A percentile compares a stretch with the other conserved stretches of the same genome.
Conservation (phyloP, 2,329 filamentous ascomycete species). For the Alternaria novae-zelandiae region DNA sequence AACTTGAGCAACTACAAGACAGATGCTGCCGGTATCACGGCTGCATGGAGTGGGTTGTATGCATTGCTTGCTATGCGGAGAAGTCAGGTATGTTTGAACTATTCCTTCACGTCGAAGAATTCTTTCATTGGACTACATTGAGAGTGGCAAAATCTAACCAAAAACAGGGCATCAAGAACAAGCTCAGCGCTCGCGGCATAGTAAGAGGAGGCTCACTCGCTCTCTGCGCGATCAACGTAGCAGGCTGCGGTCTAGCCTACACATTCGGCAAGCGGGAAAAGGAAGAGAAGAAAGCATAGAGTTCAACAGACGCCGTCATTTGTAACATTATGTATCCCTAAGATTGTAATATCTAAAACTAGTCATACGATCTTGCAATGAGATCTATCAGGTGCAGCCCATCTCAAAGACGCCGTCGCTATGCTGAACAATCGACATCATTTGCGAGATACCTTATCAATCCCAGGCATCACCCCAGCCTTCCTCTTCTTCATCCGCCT, state of each 20-base stretch:
- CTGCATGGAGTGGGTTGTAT: conserved; percentile 70
- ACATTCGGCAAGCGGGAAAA: conserved; percentile 55
- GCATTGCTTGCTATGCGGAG: conserved; percentile 67
- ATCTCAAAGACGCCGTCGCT: conserved; percentile 14
- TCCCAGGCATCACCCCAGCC: conserved; percentile 51
- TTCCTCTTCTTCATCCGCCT: conserved; percentile 51
- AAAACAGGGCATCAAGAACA: conserved; percentile 50
- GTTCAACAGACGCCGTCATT: not conserved
- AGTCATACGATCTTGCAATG: not conserved
- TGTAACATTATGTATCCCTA: conserved; percentile 12
- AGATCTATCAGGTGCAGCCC: conserved; percentile 1
- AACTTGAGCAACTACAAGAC: conserved; percentile 68
- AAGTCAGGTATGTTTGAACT: conserved; percentile 49
- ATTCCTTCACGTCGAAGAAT: not conserved
- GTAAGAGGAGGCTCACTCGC: conserved; percentile 61
- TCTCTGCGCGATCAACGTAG: conserved; percentile 58
- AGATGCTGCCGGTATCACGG: conserved; percentile 68
- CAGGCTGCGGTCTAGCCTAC: conserved; percentile 60
- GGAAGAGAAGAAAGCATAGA: conserved; percentile 30
- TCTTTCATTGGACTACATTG: not conserved
- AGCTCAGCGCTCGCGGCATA: conserved; percentile 58
- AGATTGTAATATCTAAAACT: not conserved
- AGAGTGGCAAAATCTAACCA: not conserved
- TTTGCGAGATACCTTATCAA: not conserved
- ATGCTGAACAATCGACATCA: conserved; percentile 11